Conservation (phyloP, 2,329 filamentous ascomycete species). For the Sporothrix luriei region DNA sequence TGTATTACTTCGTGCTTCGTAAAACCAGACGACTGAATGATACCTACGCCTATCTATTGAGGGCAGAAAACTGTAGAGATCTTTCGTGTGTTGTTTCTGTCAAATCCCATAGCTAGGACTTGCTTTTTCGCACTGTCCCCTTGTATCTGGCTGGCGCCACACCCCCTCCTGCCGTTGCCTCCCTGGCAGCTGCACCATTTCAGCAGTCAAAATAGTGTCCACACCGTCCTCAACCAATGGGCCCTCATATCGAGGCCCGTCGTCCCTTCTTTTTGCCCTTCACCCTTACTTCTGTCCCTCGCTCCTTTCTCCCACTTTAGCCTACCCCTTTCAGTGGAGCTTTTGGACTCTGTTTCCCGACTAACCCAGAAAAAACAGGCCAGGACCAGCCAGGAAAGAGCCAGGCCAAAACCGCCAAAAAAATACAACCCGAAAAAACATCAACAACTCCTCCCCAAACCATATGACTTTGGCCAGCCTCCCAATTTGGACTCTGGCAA, state of each 20-base stretch:
- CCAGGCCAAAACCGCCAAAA: conserved; percentile 22
- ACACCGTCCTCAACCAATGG: background rate
- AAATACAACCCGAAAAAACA: conserved; percentile 33
- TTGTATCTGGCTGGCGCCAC: background rate
- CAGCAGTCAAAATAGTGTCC: background rate
- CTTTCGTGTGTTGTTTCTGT: too few relatives aligned
- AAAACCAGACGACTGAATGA: too few relatives aligned
- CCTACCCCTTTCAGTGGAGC: conserved; percentile 29
- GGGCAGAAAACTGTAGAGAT: too few relatives aligned
- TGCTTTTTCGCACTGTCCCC: background rate
- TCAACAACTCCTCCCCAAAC: conserved; percentile 26
- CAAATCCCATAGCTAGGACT: too few relatives aligned
- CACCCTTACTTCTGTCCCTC: background rate
- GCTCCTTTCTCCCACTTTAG: conserved; percentile 30
- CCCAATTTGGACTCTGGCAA: conserved; percentile 28
- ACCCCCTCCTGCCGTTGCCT: too few relatives aligned
- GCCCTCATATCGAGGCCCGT: background rate
- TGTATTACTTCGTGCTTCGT: too few relatives aligned
- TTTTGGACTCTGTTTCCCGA: conserved; percentile 13
- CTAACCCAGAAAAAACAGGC: conserved; percentile 14
- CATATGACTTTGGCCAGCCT: conserved; percentile 23
- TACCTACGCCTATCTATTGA: too few relatives aligned
- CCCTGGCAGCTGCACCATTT: background rate
- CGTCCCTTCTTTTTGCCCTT: conserved; percentile 19
- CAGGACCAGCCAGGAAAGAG: conserved; percentile 8